A percentile compares a stretch with the other conserved stretches of the same genome.
Evolutionary conservation across 2,329 filamentous ascomycete genomes (phyloP).

Genomic region (Penicillium griseofulvum): DNA sequence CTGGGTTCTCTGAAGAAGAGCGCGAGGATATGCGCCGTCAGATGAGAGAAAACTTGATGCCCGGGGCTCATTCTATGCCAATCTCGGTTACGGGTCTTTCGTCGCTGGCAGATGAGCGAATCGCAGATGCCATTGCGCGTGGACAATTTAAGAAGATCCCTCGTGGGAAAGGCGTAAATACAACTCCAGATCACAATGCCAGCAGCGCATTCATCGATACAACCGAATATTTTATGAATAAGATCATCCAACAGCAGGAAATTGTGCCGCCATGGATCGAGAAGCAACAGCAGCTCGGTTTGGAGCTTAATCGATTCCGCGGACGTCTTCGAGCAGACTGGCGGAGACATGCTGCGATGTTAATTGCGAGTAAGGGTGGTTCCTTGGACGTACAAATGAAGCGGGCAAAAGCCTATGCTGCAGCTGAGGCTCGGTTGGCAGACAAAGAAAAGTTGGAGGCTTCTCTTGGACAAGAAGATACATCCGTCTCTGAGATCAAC

Average conservation of each 20-base stretch:
- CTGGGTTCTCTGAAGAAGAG: constrained; percentile 66
- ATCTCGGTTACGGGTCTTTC: constrained; percentile 74
- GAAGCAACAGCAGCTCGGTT: constrained; percentile 87
- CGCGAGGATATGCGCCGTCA: constrained; percentile 68
- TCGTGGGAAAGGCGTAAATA: constrained; percentile 68
- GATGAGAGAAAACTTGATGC: constrained; percentile 76
- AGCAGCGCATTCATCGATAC: constrained; percentile 91
- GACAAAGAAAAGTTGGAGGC: constrained; percentile 26
- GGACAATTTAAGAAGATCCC: constrained; percentile 86
- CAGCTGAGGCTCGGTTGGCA: constrained; percentile 60
- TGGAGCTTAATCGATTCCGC: constrained; percentile 68
- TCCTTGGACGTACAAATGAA: constrained; percentile 69
- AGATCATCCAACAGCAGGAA: constrained; percentile 94
- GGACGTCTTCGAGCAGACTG: constrained; percentile 75
- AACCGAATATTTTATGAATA: constrained; percentile 97
- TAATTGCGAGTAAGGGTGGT: constrained; percentile 76
- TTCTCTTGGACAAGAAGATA: constrained; percentile 16
- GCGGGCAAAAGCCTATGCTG: constrained; percentile 69
- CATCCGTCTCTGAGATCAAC: constrained; percentile 19
- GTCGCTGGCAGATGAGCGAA: constrained; percentile 82
- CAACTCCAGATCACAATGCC: constrained; percentile 72
- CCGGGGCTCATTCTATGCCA: constrained; percentile 69
- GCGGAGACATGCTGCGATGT: constrained; percentile 75
- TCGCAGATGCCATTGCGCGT: constrained; percentile 88
- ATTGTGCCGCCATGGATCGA: constrained; percentile 98